phyloP scores from a whole-genome alignment of 2,329 filamentous ascomycete genomes.

The Emmonsiellopsis sp. region DNA sequence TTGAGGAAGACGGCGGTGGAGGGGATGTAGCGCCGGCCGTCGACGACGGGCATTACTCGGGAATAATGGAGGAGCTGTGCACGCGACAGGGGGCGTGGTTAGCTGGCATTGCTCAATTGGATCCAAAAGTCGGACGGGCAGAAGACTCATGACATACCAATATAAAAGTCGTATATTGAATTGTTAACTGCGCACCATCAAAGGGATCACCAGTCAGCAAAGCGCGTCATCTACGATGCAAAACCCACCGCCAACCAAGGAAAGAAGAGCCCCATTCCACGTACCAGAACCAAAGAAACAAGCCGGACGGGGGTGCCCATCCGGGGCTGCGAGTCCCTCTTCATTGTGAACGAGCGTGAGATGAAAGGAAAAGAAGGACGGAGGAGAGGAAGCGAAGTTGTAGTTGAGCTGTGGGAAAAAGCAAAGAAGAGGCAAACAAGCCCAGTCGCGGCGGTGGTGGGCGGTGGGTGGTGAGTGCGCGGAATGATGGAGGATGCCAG shows the following conservation, averaged over 20 bases:
- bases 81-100: neutral
- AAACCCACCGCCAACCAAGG: neutral
- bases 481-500: too few species aligned
- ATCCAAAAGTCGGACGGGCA: too few species aligned
- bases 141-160: slow-evolving; percentile 31
- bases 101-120: neutral
- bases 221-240: neutral
- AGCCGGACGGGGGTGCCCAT: slow-evolving; percentile 25
- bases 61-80: slow-evolving; percentile 88
- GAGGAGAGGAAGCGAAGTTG: neutral
- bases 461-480: too few species aligned
- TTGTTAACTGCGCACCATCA: slow-evolving; percentile 27
- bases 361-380: slow-evolving; percentile 2
- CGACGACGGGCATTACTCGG: slow-evolving; percentile 75
- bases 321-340: slow-evolving; percentile 25
- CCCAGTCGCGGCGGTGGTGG: too few species aligned
- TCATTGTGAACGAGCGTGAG: slow-evolving; percentile 19
- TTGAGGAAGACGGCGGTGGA: slow-evolving; percentile 92
- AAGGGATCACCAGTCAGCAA: slow-evolving; percentile 6
- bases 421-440: neutral
- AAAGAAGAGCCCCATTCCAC: slow-evolving; percentile 8
- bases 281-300: slow-evolving; percentile 33
- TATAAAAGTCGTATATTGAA: slow-evolving; percentile 36
- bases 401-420: neutral
- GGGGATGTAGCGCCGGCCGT: slow-evolving; percentile 81